These are phyloP conservation scores for Saitozyma podzolica DNA, from an alignment of 768 basidiomycete genomes.

Conservation along the genomic window DNA sequence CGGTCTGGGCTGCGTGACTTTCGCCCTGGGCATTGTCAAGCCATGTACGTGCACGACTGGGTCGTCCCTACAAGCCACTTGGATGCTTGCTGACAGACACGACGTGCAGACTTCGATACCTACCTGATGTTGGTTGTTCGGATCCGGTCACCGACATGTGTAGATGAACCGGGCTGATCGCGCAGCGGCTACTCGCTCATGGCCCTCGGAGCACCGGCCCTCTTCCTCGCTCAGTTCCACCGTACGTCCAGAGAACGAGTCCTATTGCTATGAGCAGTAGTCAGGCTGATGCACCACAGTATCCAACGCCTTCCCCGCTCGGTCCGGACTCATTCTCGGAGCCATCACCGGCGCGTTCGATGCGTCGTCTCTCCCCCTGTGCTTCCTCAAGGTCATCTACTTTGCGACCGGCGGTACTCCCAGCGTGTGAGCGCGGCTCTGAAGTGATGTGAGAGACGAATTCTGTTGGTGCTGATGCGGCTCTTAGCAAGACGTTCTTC, in stretches of 20 bases:
- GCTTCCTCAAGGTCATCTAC: constrained; percentile 48
- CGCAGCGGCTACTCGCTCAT: constrained; percentile 50
- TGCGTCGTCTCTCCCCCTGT: constrained; percentile 51
- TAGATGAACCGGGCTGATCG: constrained; percentile 1
- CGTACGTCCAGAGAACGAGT: constrained; percentile 16
- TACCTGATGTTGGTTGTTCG: constrained; percentile 38
- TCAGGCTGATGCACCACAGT: constrained; percentile 20
- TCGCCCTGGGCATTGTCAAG: constrained; percentile 38
- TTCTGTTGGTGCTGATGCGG: background rate
- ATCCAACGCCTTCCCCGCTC: constrained; percentile 53
- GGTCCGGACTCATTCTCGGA: constrained; percentile 53
- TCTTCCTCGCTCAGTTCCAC: constrained; percentile 54
- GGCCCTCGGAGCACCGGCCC: constrained; percentile 53
- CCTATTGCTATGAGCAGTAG: background rate
- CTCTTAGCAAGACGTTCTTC: constrained; percentile 49
- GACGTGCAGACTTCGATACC: constrained; percentile 39
- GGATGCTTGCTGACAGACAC: background rate
- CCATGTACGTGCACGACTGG: constrained; percentile 27
- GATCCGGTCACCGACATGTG: background rate
- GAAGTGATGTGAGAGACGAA: background rate
- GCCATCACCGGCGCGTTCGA: constrained; percentile 55
- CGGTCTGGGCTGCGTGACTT: constrained; percentile 47
- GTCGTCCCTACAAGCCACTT: background rate
- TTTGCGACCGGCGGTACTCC: constrained; percentile 23
- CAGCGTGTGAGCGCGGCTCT: constrained; percentile 17